Evolutionary conservation across 1,139 yeast species (phyloP).

Genomic region (Blastobotrys proliferans): DNA sequence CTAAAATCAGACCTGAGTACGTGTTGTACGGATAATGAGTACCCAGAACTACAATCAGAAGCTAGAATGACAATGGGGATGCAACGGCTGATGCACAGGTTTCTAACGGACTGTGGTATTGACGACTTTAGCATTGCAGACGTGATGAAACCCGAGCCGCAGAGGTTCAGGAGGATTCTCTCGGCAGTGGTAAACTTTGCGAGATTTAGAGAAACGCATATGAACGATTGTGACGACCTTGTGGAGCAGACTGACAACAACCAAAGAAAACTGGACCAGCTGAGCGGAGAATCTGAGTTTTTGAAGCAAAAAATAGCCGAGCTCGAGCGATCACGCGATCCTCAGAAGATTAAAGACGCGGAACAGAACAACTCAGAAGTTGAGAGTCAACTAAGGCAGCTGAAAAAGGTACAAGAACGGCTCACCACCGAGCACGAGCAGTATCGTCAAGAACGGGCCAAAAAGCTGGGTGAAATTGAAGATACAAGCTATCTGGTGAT

Average conservation of each 20-base stretch:
- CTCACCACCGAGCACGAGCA: constrained; percentile 62
- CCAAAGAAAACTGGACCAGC: constrained; percentile 40
- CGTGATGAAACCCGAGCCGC: constrained; percentile 64
- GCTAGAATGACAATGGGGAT: constrained; percentile 47
- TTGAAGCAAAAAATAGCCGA: constrained; percentile 36
- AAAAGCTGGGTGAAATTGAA: constrained; percentile 52
- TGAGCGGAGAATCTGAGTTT: constrained; percentile 44
- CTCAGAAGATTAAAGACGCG: constrained; percentile 43
- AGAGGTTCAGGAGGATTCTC: constrained; percentile 57
- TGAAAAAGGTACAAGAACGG: constrained; percentile 61
- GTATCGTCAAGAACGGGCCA: constrained; percentile 59
- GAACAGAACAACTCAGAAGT: constrained; percentile 55
- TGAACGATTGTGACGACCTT: constrained; percentile 62
- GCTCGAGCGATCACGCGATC: constrained; percentile 26
- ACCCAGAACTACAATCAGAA: constrained; percentile 28
- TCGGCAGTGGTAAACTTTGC: constrained; percentile 88
- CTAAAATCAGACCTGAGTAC: constrained; percentile 36
- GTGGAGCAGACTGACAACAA: constrained; percentile 52
- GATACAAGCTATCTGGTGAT: constrained; percentile 51
- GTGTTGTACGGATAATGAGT: constrained; percentile 26
- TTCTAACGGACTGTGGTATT: constrained; percentile 70
- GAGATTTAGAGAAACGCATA: constrained; percentile 73
- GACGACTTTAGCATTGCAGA: constrained; percentile 73
- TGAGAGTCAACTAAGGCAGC: constrained; percentile 58
- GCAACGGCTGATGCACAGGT: constrained; percentile 56